phyloP scores from a whole-genome alignment of 2,329 filamentous ascomycete species.

The Penicillium sclerotigenum region DNA sequence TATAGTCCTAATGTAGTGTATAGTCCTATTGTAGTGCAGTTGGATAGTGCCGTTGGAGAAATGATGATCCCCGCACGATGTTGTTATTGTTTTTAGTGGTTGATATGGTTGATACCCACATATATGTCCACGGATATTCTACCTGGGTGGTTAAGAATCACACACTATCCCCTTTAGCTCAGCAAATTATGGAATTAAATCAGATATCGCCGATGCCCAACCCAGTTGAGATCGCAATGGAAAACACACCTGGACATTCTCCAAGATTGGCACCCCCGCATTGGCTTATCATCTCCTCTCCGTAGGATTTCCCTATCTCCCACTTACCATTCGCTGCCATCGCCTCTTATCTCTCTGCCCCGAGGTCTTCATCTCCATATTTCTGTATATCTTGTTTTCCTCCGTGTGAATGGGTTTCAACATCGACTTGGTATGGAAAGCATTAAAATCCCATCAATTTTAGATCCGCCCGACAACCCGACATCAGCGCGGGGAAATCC shows the following conservation, averaged over 20 bases:
- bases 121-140: neutral
- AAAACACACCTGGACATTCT: neutral
- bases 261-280: slow-evolving; percentile 17
- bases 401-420: slow-evolving; percentile 6
- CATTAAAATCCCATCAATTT: slow-evolving; percentile 59
- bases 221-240: neutral
- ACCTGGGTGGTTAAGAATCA: neutral
- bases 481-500: slow-evolving; percentile 28
- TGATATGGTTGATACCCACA: neutral
- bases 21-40: no score
- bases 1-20: no score
- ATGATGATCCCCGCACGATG: neutral
- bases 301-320: slow-evolving; percentile 7
- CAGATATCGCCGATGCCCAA: neutral
- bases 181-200: neutral
- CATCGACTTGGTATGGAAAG: slow-evolving; percentile 50
- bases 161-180: no score
- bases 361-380: neutral
- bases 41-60: neutral
- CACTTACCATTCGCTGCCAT: slow-evolving; percentile 14
- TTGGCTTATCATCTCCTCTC: slow-evolving; percentile 16
- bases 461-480: slow-evolving; percentile 30
- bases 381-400: neutral
- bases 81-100: no score
- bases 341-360: slow-evolving; percentile 10